phyloP scores from a whole-genome alignment of 805 yeast species.

The Ogataea methanolica region DNA sequence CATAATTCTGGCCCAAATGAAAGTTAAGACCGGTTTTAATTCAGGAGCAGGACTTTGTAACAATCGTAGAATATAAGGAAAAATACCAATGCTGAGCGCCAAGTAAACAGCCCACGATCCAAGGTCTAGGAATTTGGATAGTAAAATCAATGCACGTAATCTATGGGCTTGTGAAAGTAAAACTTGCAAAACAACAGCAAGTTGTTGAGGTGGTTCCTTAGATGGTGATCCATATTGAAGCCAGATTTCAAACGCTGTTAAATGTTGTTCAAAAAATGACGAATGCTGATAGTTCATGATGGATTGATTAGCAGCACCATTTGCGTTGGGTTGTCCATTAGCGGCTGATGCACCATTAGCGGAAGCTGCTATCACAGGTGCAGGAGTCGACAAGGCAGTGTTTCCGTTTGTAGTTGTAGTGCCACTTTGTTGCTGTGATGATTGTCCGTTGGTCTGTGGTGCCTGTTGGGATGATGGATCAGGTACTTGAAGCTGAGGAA shows the following conservation, averaged over 20 bases:
- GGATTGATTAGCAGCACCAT: slow-evolving; percentile 11
- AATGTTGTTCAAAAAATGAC: slow-evolving; percentile 90
- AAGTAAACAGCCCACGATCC: slow-evolving; percentile 98
- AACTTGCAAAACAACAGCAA: slow-evolving; percentile 91
- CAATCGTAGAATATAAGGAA: slow-evolving; percentile 87
- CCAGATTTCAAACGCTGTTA: slow-evolving; percentile 97
- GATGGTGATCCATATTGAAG: slow-evolving; percentile 82
- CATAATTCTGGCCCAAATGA: slow-evolving; percentile 97
- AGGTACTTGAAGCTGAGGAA: slow-evolving; percentile 27
- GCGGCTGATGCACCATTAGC: not conserved
- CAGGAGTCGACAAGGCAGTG: not conserved
- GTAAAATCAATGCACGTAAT: slow-evolving; percentile 75
- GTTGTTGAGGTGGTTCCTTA: slow-evolving; percentile 86
- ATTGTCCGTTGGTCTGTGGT: slow-evolving; percentile 2
- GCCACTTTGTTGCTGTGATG: not conserved
- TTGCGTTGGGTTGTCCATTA: not conserved
- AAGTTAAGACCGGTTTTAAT: slow-evolving; percentile 86
- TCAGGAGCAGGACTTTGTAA: slow-evolving; percentile 95
- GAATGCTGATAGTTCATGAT: slow-evolving; percentile 72
- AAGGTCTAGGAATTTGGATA: slow-evolving; percentile 82
- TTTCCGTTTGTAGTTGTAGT: not conserved
- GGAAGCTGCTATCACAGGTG: not conserved
- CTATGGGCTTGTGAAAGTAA: slow-evolving; percentile 91
- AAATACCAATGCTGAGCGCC: slow-evolving; percentile 90
- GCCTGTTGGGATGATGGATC: slow-evolving; percentile 11